Conservation (phyloP, 2,329 filamentous ascomycete genomes). For the Neospermospora avenae region DNA sequence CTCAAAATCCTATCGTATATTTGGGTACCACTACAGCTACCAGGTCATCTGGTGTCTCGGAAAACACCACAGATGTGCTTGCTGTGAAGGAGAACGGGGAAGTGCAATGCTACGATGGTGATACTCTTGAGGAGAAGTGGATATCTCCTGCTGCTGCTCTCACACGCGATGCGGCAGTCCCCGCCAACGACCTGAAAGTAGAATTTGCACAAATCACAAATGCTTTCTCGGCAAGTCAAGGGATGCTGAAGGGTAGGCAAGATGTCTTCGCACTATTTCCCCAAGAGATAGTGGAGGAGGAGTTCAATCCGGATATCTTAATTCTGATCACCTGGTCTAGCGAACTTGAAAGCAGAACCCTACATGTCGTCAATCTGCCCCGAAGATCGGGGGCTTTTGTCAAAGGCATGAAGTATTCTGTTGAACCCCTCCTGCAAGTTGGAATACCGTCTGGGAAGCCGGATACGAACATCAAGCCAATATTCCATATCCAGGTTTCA, state of each 20-base stretch:
- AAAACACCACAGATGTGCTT: constrained; percentile 42
- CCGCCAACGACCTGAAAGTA: constrained; percentile 34
- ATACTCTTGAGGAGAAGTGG: constrained; percentile 49
- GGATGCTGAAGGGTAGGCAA: constrained; percentile 47
- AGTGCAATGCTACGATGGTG: constrained; percentile 57
- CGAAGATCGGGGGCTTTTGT: constrained; percentile 21
- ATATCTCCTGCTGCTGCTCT: constrained; percentile 39
- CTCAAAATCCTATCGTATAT: constrained; percentile 41
- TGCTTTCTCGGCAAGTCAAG: constrained; percentile 33
- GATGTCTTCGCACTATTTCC: constrained; percentile 52
- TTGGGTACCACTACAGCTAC: constrained; percentile 37
- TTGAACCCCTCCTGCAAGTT: constrained; percentile 31
- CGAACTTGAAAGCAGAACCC: constrained; percentile 17
- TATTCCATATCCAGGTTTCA: constrained; percentile 58
- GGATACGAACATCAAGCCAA: constrained; percentile 11
- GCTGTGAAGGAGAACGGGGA: constrained; percentile 59
- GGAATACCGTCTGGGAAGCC: constrained; percentile 18
- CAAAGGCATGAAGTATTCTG: constrained; percentile 27
- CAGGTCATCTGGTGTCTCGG: constrained; percentile 8
- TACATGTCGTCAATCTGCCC: constrained; percentile 34
- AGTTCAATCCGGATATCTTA: constrained; percentile 51
- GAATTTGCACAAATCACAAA: constrained; percentile 35
- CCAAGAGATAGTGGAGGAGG: constrained; percentile 43
- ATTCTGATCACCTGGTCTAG: constrained; percentile 40
- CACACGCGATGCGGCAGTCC: constrained; percentile 33